phyloP scores from a whole-genome alignment of 2,329 filamentous ascomycete genomes.

The Bipolaris oryzae region DNA sequence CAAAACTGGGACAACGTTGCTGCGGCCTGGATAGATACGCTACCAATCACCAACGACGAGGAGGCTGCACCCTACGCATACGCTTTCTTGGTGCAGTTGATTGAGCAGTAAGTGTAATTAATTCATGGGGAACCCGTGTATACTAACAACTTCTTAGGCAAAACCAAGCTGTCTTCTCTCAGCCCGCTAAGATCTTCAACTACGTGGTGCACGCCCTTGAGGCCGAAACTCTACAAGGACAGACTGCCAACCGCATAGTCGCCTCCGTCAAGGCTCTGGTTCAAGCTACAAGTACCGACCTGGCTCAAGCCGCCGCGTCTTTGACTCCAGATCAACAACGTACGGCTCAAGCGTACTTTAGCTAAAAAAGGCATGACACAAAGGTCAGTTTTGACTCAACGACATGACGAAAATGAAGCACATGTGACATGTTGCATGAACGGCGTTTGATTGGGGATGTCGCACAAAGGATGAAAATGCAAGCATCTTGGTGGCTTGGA shows the following conservation, averaged over 20 bases:
- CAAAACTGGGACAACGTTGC: conserved; percentile 76
- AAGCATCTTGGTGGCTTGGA: background rate
- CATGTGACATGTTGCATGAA: conserved; percentile 13
- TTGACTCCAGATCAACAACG: conserved; percentile 82
- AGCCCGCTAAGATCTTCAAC: conserved; percentile 81
- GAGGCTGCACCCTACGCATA: conserved; percentile 97
- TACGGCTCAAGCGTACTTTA: conserved; percentile 77
- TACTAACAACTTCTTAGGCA: conserved; percentile 61
- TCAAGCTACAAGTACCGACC: conserved; percentile 73
- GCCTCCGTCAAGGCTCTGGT: conserved; percentile 79
- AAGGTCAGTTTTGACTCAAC: conserved; percentile 1
- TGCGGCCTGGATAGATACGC: conserved; percentile 84
- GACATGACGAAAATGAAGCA: conserved; percentile 2
- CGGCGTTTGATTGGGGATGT: conserved; percentile 5
- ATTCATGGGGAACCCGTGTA: background rate
- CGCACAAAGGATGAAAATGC: background rate
- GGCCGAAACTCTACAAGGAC: conserved; percentile 84
- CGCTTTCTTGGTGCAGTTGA: conserved; percentile 86
- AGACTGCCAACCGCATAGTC: conserved; percentile 78
- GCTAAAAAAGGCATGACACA: conserved; percentile 51
- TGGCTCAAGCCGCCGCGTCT: conserved; percentile 73
- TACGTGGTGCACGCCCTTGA: conserved; percentile 88
- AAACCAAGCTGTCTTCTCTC: conserved; percentile 79
- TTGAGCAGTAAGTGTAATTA: conserved; percentile 80
- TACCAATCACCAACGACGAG: conserved; percentile 93